Conservation (phyloP, 257 asterid genomes). For the Cynanchum wilfordii region DNA sequence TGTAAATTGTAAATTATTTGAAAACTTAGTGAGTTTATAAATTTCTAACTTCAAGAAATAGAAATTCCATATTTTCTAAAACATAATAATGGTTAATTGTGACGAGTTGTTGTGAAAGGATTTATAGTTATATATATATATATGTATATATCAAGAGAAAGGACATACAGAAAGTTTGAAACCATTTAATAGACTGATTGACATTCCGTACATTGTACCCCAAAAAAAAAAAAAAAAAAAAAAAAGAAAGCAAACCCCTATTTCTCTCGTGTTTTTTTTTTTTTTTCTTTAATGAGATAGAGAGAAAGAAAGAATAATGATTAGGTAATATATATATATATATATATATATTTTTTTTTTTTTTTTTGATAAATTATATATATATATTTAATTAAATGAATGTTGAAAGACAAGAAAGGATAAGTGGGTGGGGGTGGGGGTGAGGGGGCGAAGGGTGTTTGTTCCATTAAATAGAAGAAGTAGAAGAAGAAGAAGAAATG, state of each 20-base stretch:
- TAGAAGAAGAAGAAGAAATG: not conserved
- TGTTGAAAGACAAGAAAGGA: constrained; percentile 5
- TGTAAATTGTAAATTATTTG: too few relatives aligned
- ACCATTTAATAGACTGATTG: not conserved
- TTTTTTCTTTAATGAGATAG: not conserved
- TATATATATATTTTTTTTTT: too few relatives aligned
- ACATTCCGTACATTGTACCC: not conserved
- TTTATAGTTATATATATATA: too few relatives aligned
- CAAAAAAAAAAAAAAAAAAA: too few relatives aligned
- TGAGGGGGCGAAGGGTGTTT: not conserved
- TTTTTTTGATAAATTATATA: too few relatives aligned
- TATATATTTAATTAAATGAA: not conserved
- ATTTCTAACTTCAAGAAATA: too few relatives aligned
- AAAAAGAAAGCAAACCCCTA: not conserved
- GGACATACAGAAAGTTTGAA: not conserved
- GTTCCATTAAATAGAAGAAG: not conserved
- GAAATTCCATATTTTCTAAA: too few relatives aligned
- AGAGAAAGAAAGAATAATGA: not conserved
- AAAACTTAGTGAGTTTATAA: too few relatives aligned
- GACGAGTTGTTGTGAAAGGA: too few relatives aligned
- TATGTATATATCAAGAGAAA: not conserved
- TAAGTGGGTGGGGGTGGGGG: not conserved
- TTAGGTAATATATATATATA: not conserved
- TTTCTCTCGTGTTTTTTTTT: not conserved
- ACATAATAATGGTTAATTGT: too few relatives aligned